phyloP scores from a whole-genome alignment of 2,329 filamentous ascomycete genomes.

The Ceratocystis diversiconidia region DNA sequence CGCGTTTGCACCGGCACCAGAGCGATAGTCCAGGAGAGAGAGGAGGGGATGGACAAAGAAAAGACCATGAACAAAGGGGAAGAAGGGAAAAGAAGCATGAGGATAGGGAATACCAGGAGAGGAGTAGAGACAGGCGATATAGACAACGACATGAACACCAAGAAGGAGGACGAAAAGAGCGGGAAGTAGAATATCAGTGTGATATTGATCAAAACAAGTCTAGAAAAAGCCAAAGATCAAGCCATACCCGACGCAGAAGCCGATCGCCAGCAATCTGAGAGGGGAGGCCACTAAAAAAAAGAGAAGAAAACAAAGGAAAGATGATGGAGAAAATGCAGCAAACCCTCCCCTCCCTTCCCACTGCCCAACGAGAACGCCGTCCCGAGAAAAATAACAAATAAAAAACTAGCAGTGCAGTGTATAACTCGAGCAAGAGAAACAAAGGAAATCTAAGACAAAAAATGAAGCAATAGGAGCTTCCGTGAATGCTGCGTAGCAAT shows the following conservation, averaged over 20 bases:
- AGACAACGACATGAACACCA: not conserved
- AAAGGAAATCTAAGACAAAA: slow-evolving; percentile 4
- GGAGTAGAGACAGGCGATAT: not conserved
- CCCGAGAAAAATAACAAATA: slow-evolving; percentile 5
- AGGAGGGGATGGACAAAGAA: not conserved
- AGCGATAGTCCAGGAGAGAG: not conserved
- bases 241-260: slow-evolving; percentile 3
- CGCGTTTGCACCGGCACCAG: not conserved
- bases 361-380: slow-evolving; percentile 1
- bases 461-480: not conserved
- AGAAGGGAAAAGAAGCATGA: not conserved
- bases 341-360: not conserved
- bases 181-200: not conserved
- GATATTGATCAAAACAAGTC: slow-evolving; percentile 7
- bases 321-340: not conserved
- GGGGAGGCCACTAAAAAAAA: not conserved
- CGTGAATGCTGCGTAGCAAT: not conserved
- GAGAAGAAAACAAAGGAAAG: slow-evolving; percentile 3
- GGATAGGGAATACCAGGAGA: not conserved
- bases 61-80: not conserved
- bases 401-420: not conserved
- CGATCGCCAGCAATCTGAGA: not conserved
- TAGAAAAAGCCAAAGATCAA: not conserved
- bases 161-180: not conserved
- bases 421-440: not conserved